Evolutionary conservation across 768 basidiomycete species (phyloP).

Genomic region (Lactarius hatsudake): DNA sequence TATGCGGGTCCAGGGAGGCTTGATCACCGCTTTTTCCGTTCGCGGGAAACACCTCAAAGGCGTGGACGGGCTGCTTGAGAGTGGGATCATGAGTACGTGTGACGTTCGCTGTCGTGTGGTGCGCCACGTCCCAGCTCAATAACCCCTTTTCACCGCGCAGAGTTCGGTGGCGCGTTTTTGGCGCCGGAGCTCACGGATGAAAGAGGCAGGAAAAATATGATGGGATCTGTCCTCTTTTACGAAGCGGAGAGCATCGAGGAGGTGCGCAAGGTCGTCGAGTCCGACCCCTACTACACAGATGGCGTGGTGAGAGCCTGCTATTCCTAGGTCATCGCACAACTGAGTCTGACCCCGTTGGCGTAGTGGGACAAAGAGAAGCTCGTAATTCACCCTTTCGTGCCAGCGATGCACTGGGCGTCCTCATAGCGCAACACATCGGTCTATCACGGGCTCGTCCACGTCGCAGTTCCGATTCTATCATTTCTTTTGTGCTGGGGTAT

Average conservation of each 20-base stretch:
- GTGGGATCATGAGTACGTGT: slow-evolving; percentile 25
- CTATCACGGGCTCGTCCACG: background rate
- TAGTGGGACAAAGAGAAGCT: slow-evolving; percentile 24
- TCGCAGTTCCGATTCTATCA: background rate
- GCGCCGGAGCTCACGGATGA: slow-evolving; percentile 24
- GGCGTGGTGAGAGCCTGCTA: slow-evolving; percentile 30
- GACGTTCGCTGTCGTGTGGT: background rate
- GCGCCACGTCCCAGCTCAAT: background rate
- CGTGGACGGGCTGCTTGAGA: slow-evolving; percentile 10
- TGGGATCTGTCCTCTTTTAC: slow-evolving; percentile 31
- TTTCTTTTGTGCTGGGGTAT: background rate
- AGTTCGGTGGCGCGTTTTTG: slow-evolving; percentile 20
- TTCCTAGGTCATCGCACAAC: background rate
- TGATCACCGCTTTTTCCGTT: slow-evolving; percentile 30
- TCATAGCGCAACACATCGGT: background rate
- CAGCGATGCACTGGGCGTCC: slow-evolving; percentile 19
- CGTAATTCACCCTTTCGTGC: slow-evolving; percentile 19
- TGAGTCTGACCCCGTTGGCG: background rate
- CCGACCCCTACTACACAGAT: slow-evolving; percentile 31
- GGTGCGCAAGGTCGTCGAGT: slow-evolving; percentile 30
- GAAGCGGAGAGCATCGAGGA: slow-evolving; percentile 30
- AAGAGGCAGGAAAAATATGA: slow-evolving; percentile 25
- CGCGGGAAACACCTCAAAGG: slow-evolving; percentile 31
- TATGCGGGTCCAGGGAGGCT: slow-evolving; percentile 31
- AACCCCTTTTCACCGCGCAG: background rate